A percentile compares a stretch with the other conserved stretches of the same genome.
These are phyloP conservation scores for Rostrohypoxylon terebratum DNA, from an alignment of 495 filamentous ascomycete genomes.

Conservation along the genomic window DNA sequence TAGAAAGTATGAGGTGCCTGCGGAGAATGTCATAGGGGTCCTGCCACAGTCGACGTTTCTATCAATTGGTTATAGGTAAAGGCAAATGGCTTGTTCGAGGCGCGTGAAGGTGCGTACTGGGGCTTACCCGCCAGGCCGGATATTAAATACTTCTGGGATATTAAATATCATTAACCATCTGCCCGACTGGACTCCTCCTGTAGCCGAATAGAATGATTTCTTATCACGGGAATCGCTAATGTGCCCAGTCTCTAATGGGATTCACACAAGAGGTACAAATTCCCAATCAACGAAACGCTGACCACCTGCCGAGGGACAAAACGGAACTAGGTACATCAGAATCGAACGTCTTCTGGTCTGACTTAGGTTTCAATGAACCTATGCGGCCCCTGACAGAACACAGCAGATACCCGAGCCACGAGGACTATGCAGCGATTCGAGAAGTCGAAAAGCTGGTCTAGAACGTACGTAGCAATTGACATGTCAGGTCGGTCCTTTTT, in stretches of 20 bases:
- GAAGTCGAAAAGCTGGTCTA: constrained; percentile 38
- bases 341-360: constrained; percentile 47
- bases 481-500: constrained; percentile 46
- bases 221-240: constrained; percentile 35
- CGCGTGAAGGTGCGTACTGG: constrained; percentile 16
- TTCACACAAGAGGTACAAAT: constrained; percentile 11
- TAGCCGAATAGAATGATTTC: constrained; percentile 34
- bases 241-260: constrained; percentile 18
- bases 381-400: constrained; percentile 27
- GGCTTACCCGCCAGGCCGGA: constrained; percentile 44
- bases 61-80: constrained; percentile 27
- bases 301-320: constrained; percentile 36
- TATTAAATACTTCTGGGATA: constrained; percentile 48
- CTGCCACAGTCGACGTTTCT: constrained; percentile 22
- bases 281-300: constrained; percentile 26
- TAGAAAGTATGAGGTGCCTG: constrained; percentile 11
- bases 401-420: constrained; percentile 34
- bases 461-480: constrained; percentile 35
- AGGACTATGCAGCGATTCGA: constrained; percentile 37
- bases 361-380: constrained; percentile 42
- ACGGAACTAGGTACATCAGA: constrained; percentile 35
- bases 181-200: constrained; percentile 31
- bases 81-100: constrained; percentile 19
- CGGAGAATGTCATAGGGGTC: constrained; percentile 22
- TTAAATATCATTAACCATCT: constrained; percentile 39